Evolutionary conservation across 371 early-diverging fungal genomes (phyloP).

Genomic region (Dinochytrium kinnereticum): DNA sequence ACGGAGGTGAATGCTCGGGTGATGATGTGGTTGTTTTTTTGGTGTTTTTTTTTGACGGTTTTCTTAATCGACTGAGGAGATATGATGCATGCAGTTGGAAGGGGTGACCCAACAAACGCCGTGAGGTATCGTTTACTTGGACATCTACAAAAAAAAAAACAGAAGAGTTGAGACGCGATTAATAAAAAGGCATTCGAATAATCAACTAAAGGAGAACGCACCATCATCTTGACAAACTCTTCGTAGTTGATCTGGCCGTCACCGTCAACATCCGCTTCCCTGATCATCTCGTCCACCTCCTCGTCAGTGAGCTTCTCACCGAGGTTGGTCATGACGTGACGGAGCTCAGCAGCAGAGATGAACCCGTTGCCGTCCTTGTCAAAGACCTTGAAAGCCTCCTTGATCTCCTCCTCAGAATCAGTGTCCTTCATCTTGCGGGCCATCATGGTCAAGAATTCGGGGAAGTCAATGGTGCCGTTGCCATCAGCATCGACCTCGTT

Average conservation of each 20-base stretch:
- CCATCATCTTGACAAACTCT: constrained; percentile 91
- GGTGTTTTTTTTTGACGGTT: too few species aligned
- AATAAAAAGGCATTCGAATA: too few species aligned
- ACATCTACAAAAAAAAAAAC: constrained; percentile 1
- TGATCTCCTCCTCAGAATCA: constrained; percentile 84
- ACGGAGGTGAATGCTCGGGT: too few species aligned
- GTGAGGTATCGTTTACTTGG: constrained; percentile 21
- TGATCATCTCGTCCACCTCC: constrained; percentile 92
- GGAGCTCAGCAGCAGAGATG: constrained; percentile 90
- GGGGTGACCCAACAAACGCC: too few species aligned
- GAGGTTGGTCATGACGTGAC: constrained; percentile 92
- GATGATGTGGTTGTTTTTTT: too few species aligned
- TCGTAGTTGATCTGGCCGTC: constrained; percentile 78
- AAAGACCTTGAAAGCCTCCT: constrained; percentile 96
- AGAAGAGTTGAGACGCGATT: not conserved
- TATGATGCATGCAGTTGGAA: too few species aligned
- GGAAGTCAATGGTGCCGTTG: constrained; percentile 82
- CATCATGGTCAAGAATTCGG: constrained; percentile 87
- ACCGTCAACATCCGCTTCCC: constrained; percentile 54
- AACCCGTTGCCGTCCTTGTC: constrained; percentile 94
- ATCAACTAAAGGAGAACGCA: not conserved
- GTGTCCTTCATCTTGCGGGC: constrained; percentile 81
- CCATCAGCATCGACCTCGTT: constrained; percentile 91
- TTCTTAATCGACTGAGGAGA: too few species aligned
- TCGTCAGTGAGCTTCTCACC: constrained; percentile 92